Percentiles rank a stretch among this genome's conserved stretches.
Evolutionary conservation across 2,329 filamentous ascomycete genomes (phyloP).

Genomic region (Ceratocystis destructans): DNA sequence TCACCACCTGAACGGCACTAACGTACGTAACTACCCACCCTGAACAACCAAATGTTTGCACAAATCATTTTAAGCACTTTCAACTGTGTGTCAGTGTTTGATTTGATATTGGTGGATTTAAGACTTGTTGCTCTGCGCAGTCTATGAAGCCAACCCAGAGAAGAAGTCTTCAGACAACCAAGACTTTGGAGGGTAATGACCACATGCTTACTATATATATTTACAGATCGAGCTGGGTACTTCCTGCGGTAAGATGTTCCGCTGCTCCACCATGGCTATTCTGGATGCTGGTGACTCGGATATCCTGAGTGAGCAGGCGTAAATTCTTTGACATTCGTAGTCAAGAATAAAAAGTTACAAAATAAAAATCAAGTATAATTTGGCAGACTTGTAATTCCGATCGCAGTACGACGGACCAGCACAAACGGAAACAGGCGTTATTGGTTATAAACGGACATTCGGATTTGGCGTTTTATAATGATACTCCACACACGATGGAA

Average conservation of each 20-base stretch:
- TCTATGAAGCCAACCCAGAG: constrained; percentile 53
- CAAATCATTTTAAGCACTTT: background rate
- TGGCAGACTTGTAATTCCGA: constrained; percentile 7
- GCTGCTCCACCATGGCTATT: constrained; percentile 93
- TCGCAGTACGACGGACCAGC: constrained; percentile 4
- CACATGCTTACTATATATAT: constrained; percentile 40
- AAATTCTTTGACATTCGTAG: constrained; percentile 16
- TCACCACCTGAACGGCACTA: constrained; percentile 97
- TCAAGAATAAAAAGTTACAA: constrained; percentile 11
- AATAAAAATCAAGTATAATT: constrained; percentile 12
- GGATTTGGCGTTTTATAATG: constrained; percentile 7
- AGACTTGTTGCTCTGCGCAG: constrained; percentile 25
- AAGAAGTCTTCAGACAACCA: constrained; percentile 55
- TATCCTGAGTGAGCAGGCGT: constrained; percentile 64
- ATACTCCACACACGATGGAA: constrained; percentile 9
- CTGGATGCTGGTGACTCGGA: constrained; percentile 97
- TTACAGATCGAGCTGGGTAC: constrained; percentile 92
- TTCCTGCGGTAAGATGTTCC: constrained; percentile 97
- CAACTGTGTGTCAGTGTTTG: background rate
- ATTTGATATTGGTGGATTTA: constrained; percentile 17
- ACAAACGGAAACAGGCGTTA: constrained; percentile 15
- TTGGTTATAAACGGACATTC: constrained; percentile 8
- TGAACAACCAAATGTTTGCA: background rate
- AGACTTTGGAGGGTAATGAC: constrained; percentile 74
- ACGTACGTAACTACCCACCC: constrained; percentile 57